Evolutionary conservation across 2,329 filamentous ascomycete genomes (phyloP), one percentile per base, ranked within the genome.

Genomic region (Diaporthe amygdali): DNA sequence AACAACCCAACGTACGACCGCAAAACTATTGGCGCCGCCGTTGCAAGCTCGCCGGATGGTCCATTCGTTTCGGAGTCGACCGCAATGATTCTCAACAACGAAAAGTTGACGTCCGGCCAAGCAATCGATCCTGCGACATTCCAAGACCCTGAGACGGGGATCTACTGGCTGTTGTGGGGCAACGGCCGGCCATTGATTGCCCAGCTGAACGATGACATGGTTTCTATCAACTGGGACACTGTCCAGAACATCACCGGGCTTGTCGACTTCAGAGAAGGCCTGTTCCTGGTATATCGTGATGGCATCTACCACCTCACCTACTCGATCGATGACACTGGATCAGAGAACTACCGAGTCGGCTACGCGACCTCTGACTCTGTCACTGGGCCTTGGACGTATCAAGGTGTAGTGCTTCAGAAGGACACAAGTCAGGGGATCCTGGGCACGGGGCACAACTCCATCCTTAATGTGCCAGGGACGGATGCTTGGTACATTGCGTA

Each of bases 71-170:
- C 90, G 0, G 82, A 91, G 73, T 75, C 84, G 0, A 78, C 84
- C 30, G 83, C 85, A 3, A 91, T 92, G 77, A 82, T 86, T 39
- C 85, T 87, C 5, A 90, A 87, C 70, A 91, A 89, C 74, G 79
- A 79, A 54, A 75, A 78, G 4, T 71, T 80, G 2, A 80, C 77
- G 1, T 76, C 77, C 0, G 76, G 77, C 2, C 78, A 80, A 54
- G 88, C 88, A 41, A 92, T 92, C 71, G 90, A 92, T 68, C 89
- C 90, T 0, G 89, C 87, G 1, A 84, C 83, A 0, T 91, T 92
- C 74, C 83, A 88, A 1, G 90, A 92, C 71, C 89, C 89, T 0
- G 85, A 77, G 0, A 80, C 89, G 49, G 88, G 86, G 2, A 82
- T 85, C 47, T 89, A 87, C 67, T 92, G 91, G 72, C 76, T 92